Evolutionary conservation across 257 asterid species (phyloP).

Genomic region (Gentiana dahurica): DNA sequence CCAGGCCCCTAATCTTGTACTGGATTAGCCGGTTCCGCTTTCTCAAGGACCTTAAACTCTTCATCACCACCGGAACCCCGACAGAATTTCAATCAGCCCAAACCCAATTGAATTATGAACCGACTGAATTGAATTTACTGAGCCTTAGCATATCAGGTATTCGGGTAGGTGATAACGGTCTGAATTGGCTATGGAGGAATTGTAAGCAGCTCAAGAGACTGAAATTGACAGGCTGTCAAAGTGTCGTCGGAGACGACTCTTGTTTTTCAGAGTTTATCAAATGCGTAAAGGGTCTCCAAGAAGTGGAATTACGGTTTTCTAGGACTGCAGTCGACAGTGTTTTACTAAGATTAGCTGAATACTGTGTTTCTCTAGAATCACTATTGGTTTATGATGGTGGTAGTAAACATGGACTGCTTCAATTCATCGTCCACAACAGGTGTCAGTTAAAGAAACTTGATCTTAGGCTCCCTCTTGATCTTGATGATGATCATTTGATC

Average conservation of each 20-base stretch:
- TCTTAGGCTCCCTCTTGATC: constrained; percentile 72
- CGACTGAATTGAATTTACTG: constrained; percentile 35
- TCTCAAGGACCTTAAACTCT: constrained; percentile 40
- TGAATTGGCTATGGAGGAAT: constrained; percentile 51
- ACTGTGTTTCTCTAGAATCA: constrained; percentile 32
- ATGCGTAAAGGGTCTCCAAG: constrained; percentile 24
- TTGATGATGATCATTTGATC: constrained; percentile 45
- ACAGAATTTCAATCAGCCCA: not conserved
- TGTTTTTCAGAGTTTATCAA: constrained; percentile 35
- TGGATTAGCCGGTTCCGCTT: constrained; percentile 39
- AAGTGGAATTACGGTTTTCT: constrained; percentile 53
- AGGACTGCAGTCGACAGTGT: constrained; percentile 46
- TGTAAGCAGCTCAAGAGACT: constrained; percentile 43
- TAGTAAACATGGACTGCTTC: constrained; percentile 49
- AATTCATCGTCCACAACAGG: constrained; percentile 38
- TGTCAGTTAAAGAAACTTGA: constrained; percentile 40
- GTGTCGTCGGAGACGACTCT: constrained; percentile 43
- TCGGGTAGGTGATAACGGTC: constrained; percentile 34
- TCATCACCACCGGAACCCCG: constrained; percentile 14
- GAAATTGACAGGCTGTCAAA: constrained; percentile 50
- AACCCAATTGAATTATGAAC: not conserved
- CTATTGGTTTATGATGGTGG: constrained; percentile 67
- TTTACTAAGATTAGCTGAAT: constrained; percentile 34
- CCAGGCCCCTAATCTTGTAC: constrained; percentile 34
- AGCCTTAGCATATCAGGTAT: constrained; percentile 40